A percentile compares a stretch with the other conserved stretches of the same genome.
phyloP scores from a whole-genome alignment of 495 filamentous ascomycete genomes.

The Opeltia flavorubescens region DNA sequence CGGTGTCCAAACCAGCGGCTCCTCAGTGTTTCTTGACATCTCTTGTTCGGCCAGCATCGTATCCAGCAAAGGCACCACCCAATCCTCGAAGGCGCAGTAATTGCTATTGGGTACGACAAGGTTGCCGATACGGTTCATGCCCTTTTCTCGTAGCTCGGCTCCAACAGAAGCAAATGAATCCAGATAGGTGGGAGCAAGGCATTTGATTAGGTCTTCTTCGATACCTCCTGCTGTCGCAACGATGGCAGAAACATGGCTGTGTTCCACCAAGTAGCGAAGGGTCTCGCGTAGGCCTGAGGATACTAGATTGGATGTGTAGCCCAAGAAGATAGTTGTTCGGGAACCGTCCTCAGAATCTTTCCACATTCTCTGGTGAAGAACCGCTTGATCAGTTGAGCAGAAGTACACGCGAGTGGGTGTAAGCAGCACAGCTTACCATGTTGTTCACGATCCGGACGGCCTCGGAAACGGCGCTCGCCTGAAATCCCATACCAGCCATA shows the following conservation, averaged over 20 bases:
- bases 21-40: constrained; percentile 43
- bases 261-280: constrained; percentile 80
- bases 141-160: constrained; percentile 59
- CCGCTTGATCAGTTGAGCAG: not conserved
- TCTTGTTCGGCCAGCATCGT: constrained; percentile 88
- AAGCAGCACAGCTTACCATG: constrained; percentile 51
- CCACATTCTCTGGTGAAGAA: constrained; percentile 49
- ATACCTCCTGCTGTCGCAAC: constrained; percentile 95
- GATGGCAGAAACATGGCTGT: constrained; percentile 78
- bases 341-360: constrained; percentile 56
- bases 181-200: constrained; percentile 83
- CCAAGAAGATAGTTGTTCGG: constrained; percentile 84
- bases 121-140: constrained; percentile 91
- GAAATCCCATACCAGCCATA: constrained; percentile 82
- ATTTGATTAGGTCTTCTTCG: constrained; percentile 98
- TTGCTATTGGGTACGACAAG: constrained; percentile 93
- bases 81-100: constrained; percentile 95
- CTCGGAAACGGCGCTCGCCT: constrained; percentile 72
- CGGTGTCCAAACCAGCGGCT: constrained; percentile 77
- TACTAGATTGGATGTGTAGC: constrained; percentile 93
- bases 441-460: constrained; percentile 79
- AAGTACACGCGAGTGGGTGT: not conserved
- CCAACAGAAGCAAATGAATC: constrained; percentile 67
- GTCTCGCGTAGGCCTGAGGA: constrained; percentile 88
- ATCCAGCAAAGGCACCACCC: constrained; percentile 85